Percentiles rank a stretch among this genome's conserved stretches.
These are phyloP conservation scores for Microsporum canis DNA, from an alignment of 2,329 filamentous ascomycete genomes.

Conservation along the genomic window DNA sequence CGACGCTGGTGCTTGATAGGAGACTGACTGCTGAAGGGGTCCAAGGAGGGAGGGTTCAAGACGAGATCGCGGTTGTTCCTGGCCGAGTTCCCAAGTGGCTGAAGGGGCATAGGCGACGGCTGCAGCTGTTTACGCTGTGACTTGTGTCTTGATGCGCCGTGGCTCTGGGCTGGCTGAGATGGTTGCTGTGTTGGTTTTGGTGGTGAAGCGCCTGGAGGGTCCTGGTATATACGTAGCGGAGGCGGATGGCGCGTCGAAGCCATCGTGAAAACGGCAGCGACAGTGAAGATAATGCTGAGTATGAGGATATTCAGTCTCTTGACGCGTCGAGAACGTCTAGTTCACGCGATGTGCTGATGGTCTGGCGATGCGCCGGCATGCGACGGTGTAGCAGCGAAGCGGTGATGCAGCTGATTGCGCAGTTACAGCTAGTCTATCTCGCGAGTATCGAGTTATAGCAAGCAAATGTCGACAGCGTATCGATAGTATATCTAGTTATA, in stretches of 20 bases:
- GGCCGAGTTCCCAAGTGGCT: conserved; percentile 28
- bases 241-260: conserved; percentile 32
- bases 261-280: conserved; percentile 21
- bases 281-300: conserved; percentile 8
- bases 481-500: too few species aligned
- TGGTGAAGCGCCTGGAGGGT: conserved; percentile 32
- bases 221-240: conserved; percentile 49
- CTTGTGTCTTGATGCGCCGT: conserved; percentile 14
- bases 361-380: not conserved
- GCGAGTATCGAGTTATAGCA: too few species aligned
- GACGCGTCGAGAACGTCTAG: conserved; percentile 20
- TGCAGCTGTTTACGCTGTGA: conserved; percentile 35
- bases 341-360: not conserved
- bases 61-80: conserved; percentile 48
- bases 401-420: not conserved
- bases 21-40: conserved; percentile 46
- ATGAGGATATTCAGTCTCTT: conserved; percentile 15
- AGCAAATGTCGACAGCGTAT: too few species aligned
- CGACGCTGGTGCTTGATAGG: conserved; percentile 54
- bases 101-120: conserved; percentile 42
- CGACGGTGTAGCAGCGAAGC: not conserved
- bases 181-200: conserved; percentile 28
- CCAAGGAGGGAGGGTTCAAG: conserved; percentile 49
- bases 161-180: conserved; percentile 7
- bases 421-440: too few species aligned